phyloP scores from a whole-genome alignment of 75 land plant species.

The Ceratopteris richardii region DNA sequence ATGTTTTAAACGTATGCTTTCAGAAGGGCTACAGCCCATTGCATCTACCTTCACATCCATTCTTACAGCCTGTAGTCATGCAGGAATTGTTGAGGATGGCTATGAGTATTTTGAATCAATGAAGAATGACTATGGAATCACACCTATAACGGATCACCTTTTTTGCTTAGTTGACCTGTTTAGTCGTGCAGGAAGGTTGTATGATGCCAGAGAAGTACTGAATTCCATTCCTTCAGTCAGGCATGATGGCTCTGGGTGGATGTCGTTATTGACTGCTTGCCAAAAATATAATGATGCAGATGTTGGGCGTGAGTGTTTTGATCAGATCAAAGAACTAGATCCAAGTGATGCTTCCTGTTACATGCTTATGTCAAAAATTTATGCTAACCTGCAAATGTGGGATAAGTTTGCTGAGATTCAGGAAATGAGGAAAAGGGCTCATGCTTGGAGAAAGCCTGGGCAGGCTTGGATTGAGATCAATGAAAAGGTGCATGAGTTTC shows the following conservation, averaged over 20 bases:
- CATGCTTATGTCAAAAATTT: constrained; percentile 26
- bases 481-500: constrained; percentile 40
- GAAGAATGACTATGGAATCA: constrained; percentile 28
- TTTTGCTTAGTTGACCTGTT: constrained; percentile 69
- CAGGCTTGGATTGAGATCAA: constrained; percentile 34
- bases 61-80: constrained; percentile 57
- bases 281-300: constrained; percentile 26
- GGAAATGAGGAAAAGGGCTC: constrained; percentile 19
- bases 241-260: constrained; percentile 26
- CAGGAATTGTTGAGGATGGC: constrained; percentile 42
- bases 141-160: constrained; percentile 47
- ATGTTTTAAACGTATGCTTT: constrained; percentile 27
- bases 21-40: constrained; percentile 23
- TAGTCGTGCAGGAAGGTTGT: constrained; percentile 48
- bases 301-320: constrained; percentile 20
- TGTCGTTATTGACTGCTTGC: constrained; percentile 30
- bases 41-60: constrained; percentile 28
- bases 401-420: constrained; percentile 30
- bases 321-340: constrained; percentile 17
- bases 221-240: constrained; percentile 11
- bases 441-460: constrained; percentile 35
- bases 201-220: constrained; percentile 49
- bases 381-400: not conserved
- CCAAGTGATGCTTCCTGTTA: constrained; percentile 41
- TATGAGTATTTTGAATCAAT: constrained; percentile 29